Evolutionary conservation across 164 flowering plant genomes (phyloP).

Genomic region (Echeveria elegans): DNA sequence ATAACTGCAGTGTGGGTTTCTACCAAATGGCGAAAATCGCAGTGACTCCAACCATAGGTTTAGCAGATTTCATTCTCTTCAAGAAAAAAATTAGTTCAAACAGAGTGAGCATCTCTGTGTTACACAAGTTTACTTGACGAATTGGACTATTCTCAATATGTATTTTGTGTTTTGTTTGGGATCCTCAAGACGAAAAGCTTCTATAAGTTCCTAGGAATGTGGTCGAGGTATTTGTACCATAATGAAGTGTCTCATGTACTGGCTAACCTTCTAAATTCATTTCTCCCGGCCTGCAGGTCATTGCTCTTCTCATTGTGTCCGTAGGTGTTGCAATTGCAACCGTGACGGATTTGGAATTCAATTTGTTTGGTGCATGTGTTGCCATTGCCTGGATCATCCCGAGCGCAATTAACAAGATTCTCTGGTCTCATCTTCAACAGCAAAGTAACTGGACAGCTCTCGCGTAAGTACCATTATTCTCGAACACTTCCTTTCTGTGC

Average conservation of each 20-base stretch:
- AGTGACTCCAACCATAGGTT: slow-evolving; percentile 86
- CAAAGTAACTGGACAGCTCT: slow-evolving; percentile 91
- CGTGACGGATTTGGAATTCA: slow-evolving; percentile 84
- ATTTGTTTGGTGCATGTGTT: slow-evolving; percentile 82
- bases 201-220: not conserved
- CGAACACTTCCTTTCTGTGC: not conserved
- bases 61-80: slow-evolving; percentile 71
- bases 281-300: slow-evolving; percentile 41
- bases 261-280: not conserved
- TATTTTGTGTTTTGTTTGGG: not conserved
- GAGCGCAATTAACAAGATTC: slow-evolving; percentile 84
- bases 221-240: too few relatives aligned
- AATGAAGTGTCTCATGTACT: not conserved
- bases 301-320: slow-evolving; percentile 75
- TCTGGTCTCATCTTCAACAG: slow-evolving; percentile 94
- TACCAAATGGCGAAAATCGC: slow-evolving; percentile 99
- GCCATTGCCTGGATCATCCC: slow-evolving; percentile 96
- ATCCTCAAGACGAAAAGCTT: not conserved
- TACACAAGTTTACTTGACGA: not conserved
- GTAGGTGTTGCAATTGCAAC: slow-evolving; percentile 94
- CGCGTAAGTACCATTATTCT: slow-evolving; percentile 42
- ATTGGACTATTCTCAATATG: not conserved
- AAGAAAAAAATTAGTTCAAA: slow-evolving; percentile 47
- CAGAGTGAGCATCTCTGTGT: slow-evolving; percentile 38
- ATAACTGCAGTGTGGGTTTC: slow-evolving; percentile 70